Evolutionary conservation across 192 early-diverging fungal species (phyloP).

Genomic region (Umbelopsis ramanniana): DNA sequence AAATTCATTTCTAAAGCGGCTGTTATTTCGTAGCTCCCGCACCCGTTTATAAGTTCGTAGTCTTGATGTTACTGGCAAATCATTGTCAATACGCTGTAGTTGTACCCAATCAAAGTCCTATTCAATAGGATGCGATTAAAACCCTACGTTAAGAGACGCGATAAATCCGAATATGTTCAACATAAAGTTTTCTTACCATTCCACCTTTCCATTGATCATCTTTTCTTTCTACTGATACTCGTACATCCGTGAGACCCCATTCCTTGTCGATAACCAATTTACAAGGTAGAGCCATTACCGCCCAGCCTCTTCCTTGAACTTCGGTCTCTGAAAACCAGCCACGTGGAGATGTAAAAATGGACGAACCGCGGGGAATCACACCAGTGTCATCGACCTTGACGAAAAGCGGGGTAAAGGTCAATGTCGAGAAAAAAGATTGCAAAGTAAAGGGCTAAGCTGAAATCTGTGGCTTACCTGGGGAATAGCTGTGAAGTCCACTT

Average conservation of each 20-base stretch:
- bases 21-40: background rate
- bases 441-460: background rate
- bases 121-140: background rate
- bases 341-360: conserved; percentile 6
- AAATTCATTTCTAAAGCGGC: conserved; percentile 14
- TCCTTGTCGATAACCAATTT: conserved; percentile 9
- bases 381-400: background rate
- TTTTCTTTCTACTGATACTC: conserved; percentile 8
- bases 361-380: background rate
- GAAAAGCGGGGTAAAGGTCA: background rate
- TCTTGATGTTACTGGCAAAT: background rate
- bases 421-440: background rate
- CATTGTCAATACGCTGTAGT: conserved; percentile 17
- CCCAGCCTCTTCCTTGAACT: conserved; percentile 10
- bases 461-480: background rate
- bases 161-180: background rate
- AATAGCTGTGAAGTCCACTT: conserved; percentile 7
- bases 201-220: conserved; percentile 21
- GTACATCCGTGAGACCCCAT: conserved; percentile 4
- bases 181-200: conserved; percentile 1
- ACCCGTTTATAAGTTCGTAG: background rate
- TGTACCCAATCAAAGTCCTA: conserved; percentile 20
- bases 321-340: conserved; percentile 9
- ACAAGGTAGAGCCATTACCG: conserved; percentile 1
- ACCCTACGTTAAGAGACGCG: background rate